A percentile compares a stretch with the other conserved stretches of the same genome.
phyloP scores from a whole-genome alignment of 225 moss, liverwort and hornwort species.

The Rhytidiadelphus loreus region DNA sequence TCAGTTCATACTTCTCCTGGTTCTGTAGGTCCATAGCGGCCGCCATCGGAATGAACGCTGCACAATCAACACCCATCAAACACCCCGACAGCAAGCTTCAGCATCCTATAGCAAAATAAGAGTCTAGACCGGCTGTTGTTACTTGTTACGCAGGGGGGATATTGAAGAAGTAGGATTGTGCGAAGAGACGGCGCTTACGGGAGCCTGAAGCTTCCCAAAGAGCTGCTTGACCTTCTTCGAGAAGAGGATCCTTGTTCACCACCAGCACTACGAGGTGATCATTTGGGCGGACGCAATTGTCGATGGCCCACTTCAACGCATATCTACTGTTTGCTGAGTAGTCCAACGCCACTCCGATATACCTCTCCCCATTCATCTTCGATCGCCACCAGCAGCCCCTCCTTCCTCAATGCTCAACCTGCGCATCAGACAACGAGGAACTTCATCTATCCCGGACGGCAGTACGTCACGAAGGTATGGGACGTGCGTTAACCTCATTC shows the following conservation, averaged over 20 bases:
- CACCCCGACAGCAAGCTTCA: not conserved
- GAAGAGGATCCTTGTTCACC: slow-evolving; percentile 32
- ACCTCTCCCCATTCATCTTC: slow-evolving; percentile 22
- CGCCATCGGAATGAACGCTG: slow-evolving; percentile 52
- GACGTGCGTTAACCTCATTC: not conserved
- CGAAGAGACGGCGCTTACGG: slow-evolving; percentile 11
- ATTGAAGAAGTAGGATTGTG: not conserved
- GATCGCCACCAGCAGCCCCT: not conserved
- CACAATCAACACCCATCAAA: not conserved
- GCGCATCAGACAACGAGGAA: not conserved
- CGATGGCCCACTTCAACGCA: slow-evolving; percentile 54
- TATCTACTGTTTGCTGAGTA: slow-evolving; percentile 56
- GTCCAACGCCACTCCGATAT: slow-evolving; percentile 59
- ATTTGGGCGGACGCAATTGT: slow-evolving; percentile 44
- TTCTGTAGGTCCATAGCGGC: slow-evolving; percentile 16
- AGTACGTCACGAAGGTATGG: not conserved
- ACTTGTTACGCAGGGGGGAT: not conserved
- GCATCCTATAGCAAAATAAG: not conserved
- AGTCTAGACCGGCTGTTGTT: not conserved
- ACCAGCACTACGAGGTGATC: slow-evolving; percentile 51
- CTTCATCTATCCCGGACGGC: not conserved
- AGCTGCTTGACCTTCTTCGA: slow-evolving; percentile 24
- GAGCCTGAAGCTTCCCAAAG: slow-evolving; percentile 46
- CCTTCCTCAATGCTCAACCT: not conserved
- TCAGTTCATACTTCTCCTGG: slow-evolving; percentile 29